These are phyloP conservation scores for Physaria fendleri DNA, from an alignment of 345 rosid genomes.

Conservation along the genomic window DNA sequence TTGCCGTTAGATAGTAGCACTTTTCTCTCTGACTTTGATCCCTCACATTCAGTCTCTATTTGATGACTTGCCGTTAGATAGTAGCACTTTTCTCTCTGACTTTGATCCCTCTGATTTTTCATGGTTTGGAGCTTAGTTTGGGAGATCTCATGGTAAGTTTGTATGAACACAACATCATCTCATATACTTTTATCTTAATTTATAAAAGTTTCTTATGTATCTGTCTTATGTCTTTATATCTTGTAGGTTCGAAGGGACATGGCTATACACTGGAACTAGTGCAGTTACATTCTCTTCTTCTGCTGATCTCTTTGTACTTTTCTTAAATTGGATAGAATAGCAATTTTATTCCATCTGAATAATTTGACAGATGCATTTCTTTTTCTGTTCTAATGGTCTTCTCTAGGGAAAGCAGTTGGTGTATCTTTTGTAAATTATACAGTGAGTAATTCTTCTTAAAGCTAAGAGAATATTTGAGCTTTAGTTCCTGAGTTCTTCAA, in stretches of 20 bases:
- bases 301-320: neutral
- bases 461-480: too few species aligned
- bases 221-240: neutral
- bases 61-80: too few species aligned
- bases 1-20: too few species aligned
- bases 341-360: too few species aligned
- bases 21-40: constrained; percentile 33
- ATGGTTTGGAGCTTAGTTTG: constrained; percentile 30
- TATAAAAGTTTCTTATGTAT: neutral
- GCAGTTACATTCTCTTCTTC: constrained; percentile 14
- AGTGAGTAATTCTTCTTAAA: too few species aligned
- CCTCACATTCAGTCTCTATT: constrained; percentile 24
- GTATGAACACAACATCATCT: constrained; percentile 6
- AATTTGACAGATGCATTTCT: too few species aligned
- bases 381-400: too few species aligned
- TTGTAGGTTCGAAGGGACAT: constrained; percentile 23
- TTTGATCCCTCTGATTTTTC: constrained; percentile 29
- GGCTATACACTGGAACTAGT: constrained; percentile 26
- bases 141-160: constrained; percentile 27
- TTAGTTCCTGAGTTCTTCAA: too few species aligned
- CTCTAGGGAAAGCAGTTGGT: too few species aligned
- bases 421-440: too few species aligned
- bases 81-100: constrained; percentile 31
- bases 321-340: too few species aligned
- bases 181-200: neutral